phyloP scores from a whole-genome alignment of 257 asterid species.

The Lavandula angustifolia region DNA sequence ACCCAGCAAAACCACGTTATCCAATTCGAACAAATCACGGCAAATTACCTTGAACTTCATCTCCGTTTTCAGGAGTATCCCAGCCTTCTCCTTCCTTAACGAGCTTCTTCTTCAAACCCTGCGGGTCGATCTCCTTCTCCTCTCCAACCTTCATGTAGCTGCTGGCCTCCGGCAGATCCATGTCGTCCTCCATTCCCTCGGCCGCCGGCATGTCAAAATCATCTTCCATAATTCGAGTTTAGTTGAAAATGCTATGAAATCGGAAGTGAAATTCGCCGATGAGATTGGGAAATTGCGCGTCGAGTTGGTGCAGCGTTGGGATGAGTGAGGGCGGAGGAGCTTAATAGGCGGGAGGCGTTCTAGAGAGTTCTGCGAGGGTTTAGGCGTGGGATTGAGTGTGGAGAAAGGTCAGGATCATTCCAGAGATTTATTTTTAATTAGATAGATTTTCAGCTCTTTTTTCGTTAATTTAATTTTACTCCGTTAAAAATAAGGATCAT shows the following conservation, averaged over 20 bases:
- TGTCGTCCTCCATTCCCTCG: constrained; percentile 55
- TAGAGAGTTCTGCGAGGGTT: constrained; percentile 62
- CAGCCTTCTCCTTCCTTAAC: constrained; percentile 65
- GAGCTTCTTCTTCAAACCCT: constrained; percentile 79
- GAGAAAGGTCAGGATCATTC: constrained; percentile 39
- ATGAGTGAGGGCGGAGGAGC: constrained; percentile 13
- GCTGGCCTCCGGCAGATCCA: constrained; percentile 61
- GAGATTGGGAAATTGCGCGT: constrained; percentile 12
- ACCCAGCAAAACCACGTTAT: neutral
- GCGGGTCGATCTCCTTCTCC: constrained; percentile 65
- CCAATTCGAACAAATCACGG: neutral
- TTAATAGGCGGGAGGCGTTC: constrained; percentile 35
- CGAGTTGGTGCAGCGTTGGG: neutral
- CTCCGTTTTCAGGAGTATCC: constrained; percentile 70
- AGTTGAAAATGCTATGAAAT: neutral
- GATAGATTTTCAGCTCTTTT: neutral
- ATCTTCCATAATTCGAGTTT: constrained; percentile 47
- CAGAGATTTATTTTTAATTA: constrained; percentile 23
- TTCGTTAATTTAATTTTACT: neutral
- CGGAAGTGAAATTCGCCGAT: neutral
- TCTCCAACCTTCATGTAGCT: constrained; percentile 65
- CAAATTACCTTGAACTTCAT: constrained; percentile 57
- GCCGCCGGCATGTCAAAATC: constrained; percentile 60
- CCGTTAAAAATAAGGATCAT: neutral
- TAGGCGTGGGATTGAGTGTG: constrained; percentile 29